Base-by-base conservation (phyloP, 495 filamentous ascomycete species). In the Aeminium ludgeri region DNA sequence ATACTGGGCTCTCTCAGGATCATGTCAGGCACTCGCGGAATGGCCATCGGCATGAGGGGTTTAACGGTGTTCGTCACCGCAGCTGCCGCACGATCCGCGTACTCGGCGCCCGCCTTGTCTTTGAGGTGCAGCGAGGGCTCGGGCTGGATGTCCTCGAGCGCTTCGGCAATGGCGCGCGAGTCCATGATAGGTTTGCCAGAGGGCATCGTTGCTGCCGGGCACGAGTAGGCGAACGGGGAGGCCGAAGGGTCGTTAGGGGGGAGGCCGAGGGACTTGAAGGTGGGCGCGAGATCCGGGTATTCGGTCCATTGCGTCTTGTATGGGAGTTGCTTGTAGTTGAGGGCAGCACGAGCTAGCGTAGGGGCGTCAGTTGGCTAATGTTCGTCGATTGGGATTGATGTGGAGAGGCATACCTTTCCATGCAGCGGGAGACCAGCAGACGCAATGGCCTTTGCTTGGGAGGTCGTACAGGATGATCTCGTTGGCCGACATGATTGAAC, bases 231-330 rank as follows among this genome's bases (percentile, higher is more conserved):
- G 27, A 30, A 19, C 7, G 45, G 37, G n/a, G 34, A 17, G 17
- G 45, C 53, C 13, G 44, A 51, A 0, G 51, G 51, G 40, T 59
- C 44, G 44, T 65, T 73, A 32, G 61, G 55, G 20, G 56, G 38
- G 34, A 63, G 36, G 16, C 52, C 55, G 38, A 65, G 57, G 8
- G 59, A 54, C 43, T 65, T 55, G 31, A 73, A 53, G 16, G 37
- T 59, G 1, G 65, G 56, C 10, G 54, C 61, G 47, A 80, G 60
- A 36, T 76, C 67, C 3, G 73, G 73, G 51, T 78, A 78, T 50
- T 78, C 70, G 39, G 70, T 56, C 72, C 71, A 78, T 65, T 73
- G 59, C 2, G 74, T 80, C 43, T 64, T 61, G 56, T 76, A 78
- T 38, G 67, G 59, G 17, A 78, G 51, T 2, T 60, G 58, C 52